Evolutionary conservation across 179 eudicot genomes (phyloP), one percentile per base, ranked within the genome.

Genomic region (Actinidia arguta): DNA sequence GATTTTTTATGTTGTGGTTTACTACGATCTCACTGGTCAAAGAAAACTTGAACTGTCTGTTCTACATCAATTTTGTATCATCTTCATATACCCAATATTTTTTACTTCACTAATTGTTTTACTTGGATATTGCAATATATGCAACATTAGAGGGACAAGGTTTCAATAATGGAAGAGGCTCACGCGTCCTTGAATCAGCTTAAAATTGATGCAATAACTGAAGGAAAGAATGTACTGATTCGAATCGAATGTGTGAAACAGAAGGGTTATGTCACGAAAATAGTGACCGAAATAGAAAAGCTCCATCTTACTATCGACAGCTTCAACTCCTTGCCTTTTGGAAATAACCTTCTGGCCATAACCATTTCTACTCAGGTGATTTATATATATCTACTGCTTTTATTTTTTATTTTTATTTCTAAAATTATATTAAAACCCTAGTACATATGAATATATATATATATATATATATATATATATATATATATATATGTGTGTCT

Each of bases 341-440:
- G 25, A 44, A 51, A 44, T 10, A 10, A 44, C 11, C 4, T 70
- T 18, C 44, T 70, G 74, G 74, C 16, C 74, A 70, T 44, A 3
- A 44, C 74, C 6, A 25, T 70, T 70, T 42, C 74, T 20, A 13
- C 74, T 70, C 74, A 70, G 74, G 74, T 70, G 52, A 70, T 44
- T 70, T 39, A 31, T 36, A 39, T 42, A 31, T 1, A 31, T 44
- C 1, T 27, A 27, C n/a, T n/a, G n/a, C n/a, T n/a, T n/a, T n/a
- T 64, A 6, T 24, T 24, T 10, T 5, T 10, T 42, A n/a, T n/a
- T 24, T 14, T 5, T 12, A 24, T 27, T 66, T 24, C 42, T 66
- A 9, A 16, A 24, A 64, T 3, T 67, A 36, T 5, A 67, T 14
- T 6, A 4, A 0, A 67, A 36, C 10, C n/a, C n/a, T 16, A 18